Conservation (phyloP, 768 basidiomycete genomes). For the Lactarius sp. region DNA sequence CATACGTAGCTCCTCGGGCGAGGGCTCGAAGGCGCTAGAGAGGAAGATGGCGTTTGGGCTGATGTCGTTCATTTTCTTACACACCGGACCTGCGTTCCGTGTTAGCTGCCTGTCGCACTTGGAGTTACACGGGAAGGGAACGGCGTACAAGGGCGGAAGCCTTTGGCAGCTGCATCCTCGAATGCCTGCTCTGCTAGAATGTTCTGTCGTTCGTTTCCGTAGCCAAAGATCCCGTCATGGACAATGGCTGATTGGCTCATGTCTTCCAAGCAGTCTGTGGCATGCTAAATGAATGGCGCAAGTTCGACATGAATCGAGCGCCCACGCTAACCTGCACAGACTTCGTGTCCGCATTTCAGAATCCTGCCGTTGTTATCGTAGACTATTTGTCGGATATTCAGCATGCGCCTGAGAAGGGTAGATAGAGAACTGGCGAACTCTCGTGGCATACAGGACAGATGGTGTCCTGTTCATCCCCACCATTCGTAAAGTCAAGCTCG, state of each 20-base stretch:
- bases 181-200: constrained; percentile 49
- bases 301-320: not conserved
- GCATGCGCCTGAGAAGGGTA: not conserved
- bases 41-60: constrained; percentile 50
- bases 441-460: constrained; percentile 68
- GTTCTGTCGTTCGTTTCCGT: constrained; percentile 53
- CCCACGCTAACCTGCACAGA: constrained; percentile 51
- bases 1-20: constrained; percentile 48
- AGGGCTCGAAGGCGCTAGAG: constrained; percentile 63
- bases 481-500: constrained; percentile 46
- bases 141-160: constrained; percentile 51
- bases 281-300: not conserved
- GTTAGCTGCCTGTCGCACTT: not conserved
- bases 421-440: constrained; percentile 34
- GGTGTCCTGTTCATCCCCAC: constrained; percentile 42
- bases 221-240: constrained; percentile 57
- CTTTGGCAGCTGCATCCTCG: constrained; percentile 52
- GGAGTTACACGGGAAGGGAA: constrained; percentile 7
- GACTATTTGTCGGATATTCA: constrained; percentile 36
- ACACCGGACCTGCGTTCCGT: constrained; percentile 51
- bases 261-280: constrained; percentile 51
- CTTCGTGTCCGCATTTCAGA: constrained; percentile 61
- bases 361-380: constrained; percentile 50
- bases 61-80: constrained; percentile 60
- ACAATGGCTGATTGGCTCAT: constrained; percentile 47